phyloP scores from a whole-genome alignment of 1,284 basidiomycete species.

The Serendipita sp. region DNA sequence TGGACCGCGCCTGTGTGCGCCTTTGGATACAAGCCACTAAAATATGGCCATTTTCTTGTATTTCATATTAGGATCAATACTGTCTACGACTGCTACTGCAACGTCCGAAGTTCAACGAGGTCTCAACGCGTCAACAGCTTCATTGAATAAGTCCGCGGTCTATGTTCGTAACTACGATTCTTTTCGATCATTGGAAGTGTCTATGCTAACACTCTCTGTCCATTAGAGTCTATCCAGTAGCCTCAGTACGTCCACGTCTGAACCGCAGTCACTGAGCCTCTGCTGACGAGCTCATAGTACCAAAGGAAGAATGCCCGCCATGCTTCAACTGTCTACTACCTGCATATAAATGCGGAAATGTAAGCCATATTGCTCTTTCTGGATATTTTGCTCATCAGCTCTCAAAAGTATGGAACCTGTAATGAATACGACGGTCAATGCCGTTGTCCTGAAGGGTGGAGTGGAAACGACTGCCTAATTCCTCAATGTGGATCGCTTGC shows the following conservation, averaged over 20 bases:
- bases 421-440: constrained; percentile 82
- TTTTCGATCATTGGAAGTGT: too few relatives aligned
- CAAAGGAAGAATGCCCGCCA: constrained; percentile 15
- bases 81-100: too few relatives aligned
- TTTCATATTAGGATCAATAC: too few relatives aligned
- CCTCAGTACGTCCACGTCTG: not conserved
- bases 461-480: constrained; percentile 76
- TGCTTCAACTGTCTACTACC: constrained; percentile 83
- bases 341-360: constrained; percentile 68
- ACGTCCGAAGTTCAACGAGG: too few relatives aligned
- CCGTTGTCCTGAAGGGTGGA: constrained; percentile 81
- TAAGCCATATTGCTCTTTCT: constrained; percentile 8
- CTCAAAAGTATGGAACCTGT: constrained; percentile 56
- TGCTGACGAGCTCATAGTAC: not conserved
- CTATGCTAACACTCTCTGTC: too few relatives aligned
- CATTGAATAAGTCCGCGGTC: too few relatives aligned
- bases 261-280: not conserved
- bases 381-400: not conserved
- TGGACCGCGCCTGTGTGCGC: too few relatives aligned
- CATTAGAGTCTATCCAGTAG: not conserved
- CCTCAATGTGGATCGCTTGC: constrained; percentile 85
- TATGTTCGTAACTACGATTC: too few relatives aligned
- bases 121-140: too few relatives aligned
- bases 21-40: too few relatives aligned
- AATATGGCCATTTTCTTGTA: too few relatives aligned